A percentile compares a stretch with the other conserved stretches of the same genome.
phyloP scores from a whole-genome alignment of 2,329 filamentous ascomycete genomes.

The Penicillium sp. region DNA sequence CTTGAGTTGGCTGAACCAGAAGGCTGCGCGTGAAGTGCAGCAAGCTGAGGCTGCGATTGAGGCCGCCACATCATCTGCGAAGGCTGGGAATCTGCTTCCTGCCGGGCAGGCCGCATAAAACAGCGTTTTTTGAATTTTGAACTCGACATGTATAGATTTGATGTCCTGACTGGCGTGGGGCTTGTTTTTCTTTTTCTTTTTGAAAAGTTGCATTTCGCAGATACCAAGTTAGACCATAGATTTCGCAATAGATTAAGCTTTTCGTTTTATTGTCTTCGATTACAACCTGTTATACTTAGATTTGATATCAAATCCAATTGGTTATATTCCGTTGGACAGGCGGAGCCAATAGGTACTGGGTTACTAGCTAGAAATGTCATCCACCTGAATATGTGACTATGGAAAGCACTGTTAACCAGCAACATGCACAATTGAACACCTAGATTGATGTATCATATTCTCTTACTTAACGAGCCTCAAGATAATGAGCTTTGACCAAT shows the following conservation, averaged over 20 bases:
- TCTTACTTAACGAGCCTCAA: too few species aligned
- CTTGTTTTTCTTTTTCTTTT: too few species aligned
- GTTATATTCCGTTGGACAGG: neutral
- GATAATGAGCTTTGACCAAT: neutral
- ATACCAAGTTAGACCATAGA: constrained; percentile 20
- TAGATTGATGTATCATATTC: too few species aligned
- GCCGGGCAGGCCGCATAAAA: constrained; percentile 17
- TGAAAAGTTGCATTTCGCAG: constrained; percentile 15
- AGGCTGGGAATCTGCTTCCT: constrained; percentile 16
- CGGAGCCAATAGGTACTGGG: constrained; percentile 10
- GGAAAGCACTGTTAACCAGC: too few species aligned
- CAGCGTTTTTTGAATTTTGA: neutral
- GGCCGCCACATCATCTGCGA: constrained; percentile 10
- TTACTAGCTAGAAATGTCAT: constrained; percentile 3
- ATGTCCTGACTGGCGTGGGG: constrained; percentile 4
- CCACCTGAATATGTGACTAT: too few species aligned
- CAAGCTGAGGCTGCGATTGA: constrained; percentile 28
- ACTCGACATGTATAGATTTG: neutral
- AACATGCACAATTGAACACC: too few species aligned
- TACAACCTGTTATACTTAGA: neutral
- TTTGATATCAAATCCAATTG: neutral
- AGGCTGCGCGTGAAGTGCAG: constrained; percentile 62
- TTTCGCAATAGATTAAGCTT: neutral
- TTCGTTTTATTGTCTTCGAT: neutral
- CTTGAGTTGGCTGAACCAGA: constrained; percentile 74